Conservation (phyloP, 2,329 filamentous ascomycete species). For the Sporothrix brunneoviolacea region DNA sequence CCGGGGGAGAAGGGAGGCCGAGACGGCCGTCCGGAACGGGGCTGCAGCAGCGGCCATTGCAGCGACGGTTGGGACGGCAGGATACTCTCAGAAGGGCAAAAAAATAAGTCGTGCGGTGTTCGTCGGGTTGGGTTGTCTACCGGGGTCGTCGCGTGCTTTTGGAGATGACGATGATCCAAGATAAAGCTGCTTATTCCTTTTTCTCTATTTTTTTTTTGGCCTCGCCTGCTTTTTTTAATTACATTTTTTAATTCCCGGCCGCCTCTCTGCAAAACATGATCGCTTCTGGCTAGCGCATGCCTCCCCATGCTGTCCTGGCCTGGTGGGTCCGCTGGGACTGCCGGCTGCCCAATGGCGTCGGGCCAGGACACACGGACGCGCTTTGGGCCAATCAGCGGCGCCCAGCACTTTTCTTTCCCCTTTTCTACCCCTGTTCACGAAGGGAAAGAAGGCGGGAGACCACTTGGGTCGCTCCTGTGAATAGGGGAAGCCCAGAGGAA, state of each 20-base stretch:
- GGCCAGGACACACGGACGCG: constrained; percentile 7
- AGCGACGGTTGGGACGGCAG: not conserved
- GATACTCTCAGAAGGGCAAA: too few species aligned
- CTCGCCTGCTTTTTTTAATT: not conserved
- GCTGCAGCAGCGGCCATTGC: constrained; percentile 7
- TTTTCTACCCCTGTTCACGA: constrained; percentile 17
- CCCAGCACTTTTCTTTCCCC: constrained; percentile 8
- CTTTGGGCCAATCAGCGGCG: constrained; percentile 7
- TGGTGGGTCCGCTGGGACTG: constrained; percentile 3
- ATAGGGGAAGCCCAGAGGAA: constrained; percentile 13
- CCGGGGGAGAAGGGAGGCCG: constrained; percentile 10
- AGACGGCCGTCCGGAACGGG: constrained; percentile 14
- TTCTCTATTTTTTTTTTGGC: not conserved
- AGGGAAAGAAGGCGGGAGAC: constrained; percentile 1
- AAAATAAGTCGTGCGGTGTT: too few species aligned
- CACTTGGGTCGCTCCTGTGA: constrained; percentile 9
- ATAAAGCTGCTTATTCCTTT: too few species aligned
- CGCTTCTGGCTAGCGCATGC: constrained; percentile 6
- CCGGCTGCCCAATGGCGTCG: constrained; percentile 10
- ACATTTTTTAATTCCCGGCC: not conserved
- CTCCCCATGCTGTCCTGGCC: constrained; percentile 9
- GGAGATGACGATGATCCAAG: not conserved
- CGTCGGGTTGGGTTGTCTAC: not conserved
- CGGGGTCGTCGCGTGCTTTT: not conserved
- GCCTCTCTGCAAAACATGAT: not conserved